Base-by-base conservation (phyloP, 306 rosid genomes). In the Citrullus amarus region DNA sequence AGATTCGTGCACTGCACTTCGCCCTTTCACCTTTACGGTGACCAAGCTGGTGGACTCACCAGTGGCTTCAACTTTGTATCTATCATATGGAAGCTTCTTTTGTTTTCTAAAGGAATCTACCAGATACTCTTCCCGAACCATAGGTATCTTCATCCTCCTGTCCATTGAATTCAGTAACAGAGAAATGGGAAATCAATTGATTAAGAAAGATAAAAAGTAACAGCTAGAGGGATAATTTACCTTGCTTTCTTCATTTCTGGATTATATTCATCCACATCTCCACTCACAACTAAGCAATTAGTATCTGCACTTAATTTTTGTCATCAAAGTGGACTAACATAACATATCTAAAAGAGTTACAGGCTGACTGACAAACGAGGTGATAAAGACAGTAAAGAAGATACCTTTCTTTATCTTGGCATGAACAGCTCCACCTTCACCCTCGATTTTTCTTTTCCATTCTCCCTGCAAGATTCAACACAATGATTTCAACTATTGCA, bases 21-120 rank as follows among this genome's bases (percentile, higher is more conserved):
- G 85, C 59, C 98, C 99, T 84, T 95, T 92, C 86, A 95, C 99
- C 88, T 91, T 95, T 79, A 95, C 86, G 43, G 99, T 95, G 82
- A 89, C 90, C 91, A 91, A 86, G 85, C 97, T 90, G 66, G 97
- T 87, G 83, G 93, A 38, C 87, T 88, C 91, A 32, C 91, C 88
- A 79, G 79, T 63, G 62, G 83, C 88, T 87, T 95, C 97, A 65
- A 91, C 88, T 82, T 88, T 95, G 89, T 95, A 95, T 43, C 55
- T 70, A 84, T 87, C 92, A 81, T 87, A 88, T 43, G 89, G 91
- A 86, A 95, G 97, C 88, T 86, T 92, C 87, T 87, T 92, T 84
- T 85, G 83, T 80, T 81, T 92, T 85, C 83, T 84, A 74, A 92
- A 84, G 85, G 96, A 92, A 74, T 91, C 97, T 79, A 85, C 90